Evolutionary conservation across 1,284 basidiomycete species (phyloP).

Genomic region (Malassezia sympodialis): DNA sequence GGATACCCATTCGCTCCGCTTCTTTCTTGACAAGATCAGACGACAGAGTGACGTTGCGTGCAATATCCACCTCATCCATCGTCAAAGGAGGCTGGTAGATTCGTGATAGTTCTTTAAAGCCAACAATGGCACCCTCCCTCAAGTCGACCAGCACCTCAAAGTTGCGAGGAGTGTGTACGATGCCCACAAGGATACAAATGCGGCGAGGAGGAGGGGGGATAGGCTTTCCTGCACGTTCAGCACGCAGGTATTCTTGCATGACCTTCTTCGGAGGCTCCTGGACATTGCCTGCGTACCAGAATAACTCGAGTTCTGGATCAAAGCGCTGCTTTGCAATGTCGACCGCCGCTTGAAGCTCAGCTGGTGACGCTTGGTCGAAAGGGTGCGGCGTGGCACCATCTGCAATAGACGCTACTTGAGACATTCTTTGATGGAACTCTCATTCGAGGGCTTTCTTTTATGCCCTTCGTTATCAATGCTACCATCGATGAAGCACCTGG

Average conservation of each 20-base stretch:
- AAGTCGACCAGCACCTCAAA: constrained; percentile 12
- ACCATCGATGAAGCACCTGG: neutral
- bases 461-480: neutral
- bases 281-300: constrained; percentile 9
- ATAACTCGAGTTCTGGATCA: neutral
- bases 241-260: constrained; percentile 4
- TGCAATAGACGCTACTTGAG: neutral
- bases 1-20: constrained; percentile 1
- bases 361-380: constrained; percentile 5
- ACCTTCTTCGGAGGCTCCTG: constrained; percentile 6
- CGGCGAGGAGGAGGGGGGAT: neutral
- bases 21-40: constrained; percentile 4
- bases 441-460: neutral
- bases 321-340: neutral
- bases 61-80: neutral
- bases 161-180: constrained; percentile 2
- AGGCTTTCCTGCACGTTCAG: constrained; percentile 5
- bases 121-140: neutral
- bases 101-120: constrained; percentile 3
- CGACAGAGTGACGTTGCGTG: neutral
- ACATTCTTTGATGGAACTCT: neutral
- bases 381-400: neutral
- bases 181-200: constrained; percentile 1
- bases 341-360: constrained; percentile 8
- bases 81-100: constrained; percentile 1